Percentiles rank a stretch among this genome's conserved stretches.
These are phyloP conservation scores for Penicillium manginii DNA, from an alignment of 495 filamentous ascomycete genomes.

Conservation along the genomic window DNA sequence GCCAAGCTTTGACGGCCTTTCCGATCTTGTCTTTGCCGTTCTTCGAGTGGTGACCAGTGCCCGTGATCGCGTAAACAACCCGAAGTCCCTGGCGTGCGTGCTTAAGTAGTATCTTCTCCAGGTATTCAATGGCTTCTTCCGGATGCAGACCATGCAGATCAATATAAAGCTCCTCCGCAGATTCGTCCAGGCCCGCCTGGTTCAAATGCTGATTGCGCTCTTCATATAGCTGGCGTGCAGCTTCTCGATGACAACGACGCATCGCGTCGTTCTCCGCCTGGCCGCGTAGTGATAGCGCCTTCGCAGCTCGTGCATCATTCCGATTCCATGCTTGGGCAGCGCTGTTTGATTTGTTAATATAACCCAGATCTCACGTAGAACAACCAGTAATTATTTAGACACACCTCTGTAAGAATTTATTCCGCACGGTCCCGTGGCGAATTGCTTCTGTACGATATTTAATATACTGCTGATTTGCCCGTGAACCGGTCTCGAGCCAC, in stretches of 20 bases:
- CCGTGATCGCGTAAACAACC: constrained; percentile 94
- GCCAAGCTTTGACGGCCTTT: constrained; percentile 85
- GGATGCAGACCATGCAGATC: constrained; percentile 96
- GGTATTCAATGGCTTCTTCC: constrained; percentile 94
- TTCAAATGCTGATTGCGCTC: constrained; percentile 79
- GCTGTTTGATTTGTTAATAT: constrained; percentile 47
- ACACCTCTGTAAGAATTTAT: constrained; percentile 96
- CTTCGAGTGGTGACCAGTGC: constrained; percentile 96
- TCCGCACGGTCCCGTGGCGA: constrained; percentile 91
- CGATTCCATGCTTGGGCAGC: constrained; percentile 99
- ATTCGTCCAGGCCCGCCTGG: constrained; percentile 42
- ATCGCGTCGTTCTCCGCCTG: constrained; percentile 97
- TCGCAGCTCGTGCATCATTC: constrained; percentile 94
- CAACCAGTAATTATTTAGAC: constrained; percentile 6
- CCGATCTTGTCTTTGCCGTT: constrained; percentile 99
- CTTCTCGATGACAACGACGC: constrained; percentile 95
- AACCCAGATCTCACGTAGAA: not conserved
- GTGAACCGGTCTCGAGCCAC: constrained; percentile 94
- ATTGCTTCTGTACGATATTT: constrained; percentile 93
- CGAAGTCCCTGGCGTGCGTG: constrained; percentile 67
- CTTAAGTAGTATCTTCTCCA: constrained; percentile 83
- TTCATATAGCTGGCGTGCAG: constrained; percentile 89
- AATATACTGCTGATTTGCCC: constrained; percentile 89
- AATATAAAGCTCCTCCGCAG: constrained; percentile 79
- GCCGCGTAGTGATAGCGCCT: constrained; percentile 89